phyloP scores from a whole-genome alignment of 2,329 filamentous ascomycete genomes.

The Sporothrix schenckii region DNA sequence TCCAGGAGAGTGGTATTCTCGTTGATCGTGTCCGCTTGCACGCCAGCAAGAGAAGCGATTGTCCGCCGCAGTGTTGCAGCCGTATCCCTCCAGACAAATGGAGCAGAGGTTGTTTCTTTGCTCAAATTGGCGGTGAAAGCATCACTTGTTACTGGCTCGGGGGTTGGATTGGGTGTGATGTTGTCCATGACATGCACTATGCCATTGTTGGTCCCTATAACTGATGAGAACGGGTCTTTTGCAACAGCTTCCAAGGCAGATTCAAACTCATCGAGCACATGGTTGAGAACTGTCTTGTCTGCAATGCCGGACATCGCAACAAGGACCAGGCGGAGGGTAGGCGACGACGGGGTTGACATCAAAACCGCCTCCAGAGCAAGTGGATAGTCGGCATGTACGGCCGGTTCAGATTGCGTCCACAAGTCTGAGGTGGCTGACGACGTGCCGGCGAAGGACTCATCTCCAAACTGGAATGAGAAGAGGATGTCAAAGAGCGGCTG shows the following conservation, averaged over 20 bases:
- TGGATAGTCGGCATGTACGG: constrained; percentile 66
- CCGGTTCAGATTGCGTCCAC: constrained; percentile 59
- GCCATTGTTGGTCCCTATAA: constrained; percentile 20
- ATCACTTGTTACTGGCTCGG: too few relatives aligned
- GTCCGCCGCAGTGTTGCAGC: constrained; percentile 61
- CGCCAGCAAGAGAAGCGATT: constrained; percentile 63
- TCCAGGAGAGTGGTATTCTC: constrained; percentile 71
- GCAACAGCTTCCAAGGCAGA: constrained; percentile 39
- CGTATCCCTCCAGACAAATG: constrained; percentile 62
- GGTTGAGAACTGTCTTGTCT: constrained; percentile 40
- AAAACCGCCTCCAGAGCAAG: constrained; percentile 75
- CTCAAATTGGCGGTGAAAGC: too few relatives aligned
- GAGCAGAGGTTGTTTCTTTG: neutral
- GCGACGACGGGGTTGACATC: constrained; percentile 24
- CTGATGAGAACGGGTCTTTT: constrained; percentile 19
- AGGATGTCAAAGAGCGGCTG: constrained; percentile 74
- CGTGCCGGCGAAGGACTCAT: constrained; percentile 34
- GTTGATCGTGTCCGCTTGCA: constrained; percentile 55
- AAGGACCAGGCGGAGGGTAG: constrained; percentile 58
- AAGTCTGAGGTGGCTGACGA: constrained; percentile 38
- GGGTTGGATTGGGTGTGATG: neutral
- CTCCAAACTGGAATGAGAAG: constrained; percentile 74
- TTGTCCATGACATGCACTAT: neutral
- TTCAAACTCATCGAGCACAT: constrained; percentile 49
- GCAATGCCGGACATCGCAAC: constrained; percentile 56